Conservation (phyloP, 148 eudicot genomes). For the Chenopodium berlandieri region DNA sequence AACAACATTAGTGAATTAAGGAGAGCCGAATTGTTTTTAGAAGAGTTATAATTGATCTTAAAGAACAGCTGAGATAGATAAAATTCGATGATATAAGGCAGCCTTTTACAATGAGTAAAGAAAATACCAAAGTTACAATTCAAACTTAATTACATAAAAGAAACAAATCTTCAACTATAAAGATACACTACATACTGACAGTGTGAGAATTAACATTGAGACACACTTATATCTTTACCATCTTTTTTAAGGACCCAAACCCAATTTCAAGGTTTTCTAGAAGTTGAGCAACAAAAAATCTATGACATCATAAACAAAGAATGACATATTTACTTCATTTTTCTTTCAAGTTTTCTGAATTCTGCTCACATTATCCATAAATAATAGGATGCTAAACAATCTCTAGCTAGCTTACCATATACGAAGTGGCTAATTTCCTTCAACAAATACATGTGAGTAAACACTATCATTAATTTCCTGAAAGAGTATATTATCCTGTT, state of each 20-base stretch:
- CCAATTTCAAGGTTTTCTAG: background rate
- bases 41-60: background rate
- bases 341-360: background rate
- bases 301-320: background rate
- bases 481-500: background rate
- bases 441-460: background rate
- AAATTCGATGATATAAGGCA: background rate
- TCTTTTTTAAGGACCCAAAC: background rate
- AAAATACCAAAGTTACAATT: background rate
- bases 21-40: background rate
- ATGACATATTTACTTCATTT: background rate
- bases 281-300: background rate
- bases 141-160: background rate
- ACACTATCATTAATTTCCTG: background rate
- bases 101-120: background rate
- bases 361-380: background rate
- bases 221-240: background rate
- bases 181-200: background rate
- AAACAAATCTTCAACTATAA: background rate
- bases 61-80: background rate
- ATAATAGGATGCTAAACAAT: background rate
- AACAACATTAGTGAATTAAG: background rate
- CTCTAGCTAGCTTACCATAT: constrained; percentile 1
- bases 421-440: background rate
- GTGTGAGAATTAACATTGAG: background rate